Evolutionary conservation across 2,329 filamentous ascomycete species (phyloP).

Genomic region (Lachnellula arida): DNA sequence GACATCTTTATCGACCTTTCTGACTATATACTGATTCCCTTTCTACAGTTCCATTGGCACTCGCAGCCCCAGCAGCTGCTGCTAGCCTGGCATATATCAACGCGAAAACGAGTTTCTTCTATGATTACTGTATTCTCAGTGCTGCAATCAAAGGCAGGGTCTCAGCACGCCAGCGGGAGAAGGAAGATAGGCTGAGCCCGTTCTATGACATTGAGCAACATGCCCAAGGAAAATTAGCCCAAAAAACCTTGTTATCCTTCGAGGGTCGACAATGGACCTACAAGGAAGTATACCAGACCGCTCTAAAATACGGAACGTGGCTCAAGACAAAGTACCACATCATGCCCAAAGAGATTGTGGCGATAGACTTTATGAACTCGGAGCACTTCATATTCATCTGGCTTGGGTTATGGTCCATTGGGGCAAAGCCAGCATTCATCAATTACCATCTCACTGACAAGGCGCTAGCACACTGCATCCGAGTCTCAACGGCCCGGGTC

Average conservation of each 20-base stretch:
- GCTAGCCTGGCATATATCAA: conserved; percentile 75
- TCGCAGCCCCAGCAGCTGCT: conserved; percentile 56
- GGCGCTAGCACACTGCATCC: conserved; percentile 69
- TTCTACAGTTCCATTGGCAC: conserved; percentile 44
- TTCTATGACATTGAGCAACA: conserved; percentile 72
- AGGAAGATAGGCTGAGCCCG: conserved; percentile 57
- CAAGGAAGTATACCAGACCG: conserved; percentile 65
- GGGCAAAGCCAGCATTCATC: conserved; percentile 78
- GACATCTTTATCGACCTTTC: background rate
- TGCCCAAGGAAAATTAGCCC: conserved; percentile 51
- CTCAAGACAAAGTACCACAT: conserved; percentile 60
- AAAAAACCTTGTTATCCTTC: conserved; percentile 60
- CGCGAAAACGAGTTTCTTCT: conserved; percentile 60
- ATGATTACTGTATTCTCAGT: conserved; percentile 60
- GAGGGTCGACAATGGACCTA: conserved; percentile 68
- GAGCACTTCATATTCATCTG: conserved; percentile 70
- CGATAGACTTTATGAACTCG: conserved; percentile 76
- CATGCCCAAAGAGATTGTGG: conserved; percentile 69
- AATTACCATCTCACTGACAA: conserved; percentile 78
- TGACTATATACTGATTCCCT: conserved; percentile 1
- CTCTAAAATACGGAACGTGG: conserved; percentile 71
- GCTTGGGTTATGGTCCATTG: conserved; percentile 77
- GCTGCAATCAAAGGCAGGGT: conserved; percentile 45
- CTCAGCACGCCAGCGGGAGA: conserved; percentile 44
- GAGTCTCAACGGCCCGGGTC: conserved; percentile 60